Base-by-base conservation (phyloP, 176 grass and related monocot species). In the Musa schizocarpa region DNA sequence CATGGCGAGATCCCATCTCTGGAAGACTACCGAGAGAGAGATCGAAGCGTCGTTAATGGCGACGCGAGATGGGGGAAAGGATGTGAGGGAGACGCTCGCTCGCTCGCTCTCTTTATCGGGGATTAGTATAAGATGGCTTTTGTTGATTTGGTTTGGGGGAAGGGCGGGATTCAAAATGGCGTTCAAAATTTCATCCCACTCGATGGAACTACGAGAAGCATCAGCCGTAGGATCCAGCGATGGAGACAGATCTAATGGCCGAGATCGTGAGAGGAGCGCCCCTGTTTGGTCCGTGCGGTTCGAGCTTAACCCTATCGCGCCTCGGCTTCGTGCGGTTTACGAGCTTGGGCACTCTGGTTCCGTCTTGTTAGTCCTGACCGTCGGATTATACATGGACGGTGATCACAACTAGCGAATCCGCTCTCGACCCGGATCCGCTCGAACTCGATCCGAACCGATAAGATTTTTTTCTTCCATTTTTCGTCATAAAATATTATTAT, bases 1-100 rank as follows among this genome's bases (percentile, higher is more conserved):
- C 96, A 68, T 82, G 86, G 81, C 96, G 88, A 81, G 96, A 94
- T 68, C 85, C 86, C 93, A 97, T 97, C 72, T 68, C 69, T 10
- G 53, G 23, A 57, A n/a, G 20, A 49, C 14, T 13, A 11, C 17
- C 11, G 24, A 14, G 7, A 25, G 20, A 52, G 75, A 77, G 20
- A n/a, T 25, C 61, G 75, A 65, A 52, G 43, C 1, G 49, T 19
- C n/a, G n/a, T 26, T 52, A 77, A 65, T 53, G 74, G 74, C 74
- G 59, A 76, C 29, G 43, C 58, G 22, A 10, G 14, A 50, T 9
- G 9, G 8, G 34, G 51, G 17, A n/a, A 16, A 50, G 16, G 9
- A 70, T 4, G 17, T 14, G 48, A 70, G 9, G 67, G 17, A 29
- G 20, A 68, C 57, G 23, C 9, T 8, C 63, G 7, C 22, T 8